A percentile compares a stretch with the other conserved stretches of the same genome.
phyloP scores from a whole-genome alignment of 2,329 filamentous ascomycete species.

The Calonectria hawksworthii region DNA sequence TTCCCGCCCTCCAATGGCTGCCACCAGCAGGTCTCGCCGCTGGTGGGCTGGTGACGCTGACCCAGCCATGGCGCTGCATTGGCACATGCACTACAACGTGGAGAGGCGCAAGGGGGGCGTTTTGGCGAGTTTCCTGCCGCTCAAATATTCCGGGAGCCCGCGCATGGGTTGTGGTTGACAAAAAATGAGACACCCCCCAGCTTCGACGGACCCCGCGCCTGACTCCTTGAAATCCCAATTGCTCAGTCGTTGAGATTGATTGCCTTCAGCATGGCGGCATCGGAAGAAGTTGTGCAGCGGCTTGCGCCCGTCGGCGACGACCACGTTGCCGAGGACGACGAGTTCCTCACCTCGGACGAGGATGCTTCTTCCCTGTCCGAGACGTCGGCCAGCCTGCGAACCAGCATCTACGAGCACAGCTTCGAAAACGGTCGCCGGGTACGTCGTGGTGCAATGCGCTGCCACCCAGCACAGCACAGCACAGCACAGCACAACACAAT shows the following conservation, averaged over 20 bases:
- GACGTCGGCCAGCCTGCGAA: not conserved
- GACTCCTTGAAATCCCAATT: not conserved
- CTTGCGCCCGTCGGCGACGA: not conserved
- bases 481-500: too few species aligned
- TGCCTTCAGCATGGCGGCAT: not conserved
- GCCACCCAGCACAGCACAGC: not conserved
- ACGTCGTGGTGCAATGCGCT: not conserved
- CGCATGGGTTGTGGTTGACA: not conserved
- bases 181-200: not conserved
- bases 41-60: not conserved
- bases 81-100: slow-evolving; percentile 10
- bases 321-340: not conserved
- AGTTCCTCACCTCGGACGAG: not conserved
- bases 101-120: not conserved
- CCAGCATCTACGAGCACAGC: slow-evolving; percentile 13
- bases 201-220: not conserved
- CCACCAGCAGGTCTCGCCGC: not conserved
- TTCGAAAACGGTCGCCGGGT: slow-evolving; percentile 3
- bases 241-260: not conserved
- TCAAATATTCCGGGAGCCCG: slow-evolving; percentile 10
- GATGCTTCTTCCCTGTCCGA: not conserved
- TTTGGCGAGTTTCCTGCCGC: not conserved
- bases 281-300: not conserved
- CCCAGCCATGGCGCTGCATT: not conserved
- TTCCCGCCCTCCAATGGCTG: not conserved